phyloP scores from a whole-genome alignment of 2,329 filamentous ascomycete species.

The Calonectria multiphialidica region DNA sequence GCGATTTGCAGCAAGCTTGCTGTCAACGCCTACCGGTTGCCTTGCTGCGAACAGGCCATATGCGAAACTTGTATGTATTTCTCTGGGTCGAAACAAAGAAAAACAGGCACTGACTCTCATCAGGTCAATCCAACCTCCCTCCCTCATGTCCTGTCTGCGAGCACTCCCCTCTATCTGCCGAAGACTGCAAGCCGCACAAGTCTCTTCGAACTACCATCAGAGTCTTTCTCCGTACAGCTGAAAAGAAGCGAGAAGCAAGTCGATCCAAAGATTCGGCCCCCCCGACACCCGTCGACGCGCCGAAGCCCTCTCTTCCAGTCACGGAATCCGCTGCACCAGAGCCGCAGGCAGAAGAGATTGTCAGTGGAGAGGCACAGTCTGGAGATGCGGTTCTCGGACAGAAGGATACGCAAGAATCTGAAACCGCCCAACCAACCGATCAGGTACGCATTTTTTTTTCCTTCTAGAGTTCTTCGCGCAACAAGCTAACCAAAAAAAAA shows the following conservation, averaged over 20 bases:
- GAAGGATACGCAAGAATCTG: conserved; percentile 18
- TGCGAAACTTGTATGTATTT: conserved; percentile 81
- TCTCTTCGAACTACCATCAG: conserved; percentile 91
- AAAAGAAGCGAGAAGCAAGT: conserved; percentile 85
- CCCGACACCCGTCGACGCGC: conserved; percentile 56
- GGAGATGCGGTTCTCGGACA: conserved; percentile 19
- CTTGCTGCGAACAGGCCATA: conserved; percentile 95
- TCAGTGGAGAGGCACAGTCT: conserved; percentile 14
- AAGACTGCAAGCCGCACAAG: conserved; percentile 91
- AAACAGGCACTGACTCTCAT: conserved; percentile 28
- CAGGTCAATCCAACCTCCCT: conserved; percentile 81
- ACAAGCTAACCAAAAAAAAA: conserved; percentile 3
- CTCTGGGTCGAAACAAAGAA: background rate
- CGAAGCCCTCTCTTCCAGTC: conserved; percentile 47
- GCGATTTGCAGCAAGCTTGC: conserved; percentile 93
- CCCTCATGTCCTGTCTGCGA: conserved; percentile 92
- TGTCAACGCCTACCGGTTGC: conserved; percentile 89
- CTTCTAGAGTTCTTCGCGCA: background rate
- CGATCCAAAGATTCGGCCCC: conserved; percentile 62
- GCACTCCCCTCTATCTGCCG: conserved; percentile 87
- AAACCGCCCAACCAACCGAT: conserved; percentile 21
- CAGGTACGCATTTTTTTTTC: conserved; percentile 30
- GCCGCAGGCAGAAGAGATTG: conserved; percentile 30
- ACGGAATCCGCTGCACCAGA: conserved; percentile 36
- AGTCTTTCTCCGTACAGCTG: conserved; percentile 89